Conservation (phyloP, 208 protist species). For the Acanthamoeba culbertsoni region DNA sequence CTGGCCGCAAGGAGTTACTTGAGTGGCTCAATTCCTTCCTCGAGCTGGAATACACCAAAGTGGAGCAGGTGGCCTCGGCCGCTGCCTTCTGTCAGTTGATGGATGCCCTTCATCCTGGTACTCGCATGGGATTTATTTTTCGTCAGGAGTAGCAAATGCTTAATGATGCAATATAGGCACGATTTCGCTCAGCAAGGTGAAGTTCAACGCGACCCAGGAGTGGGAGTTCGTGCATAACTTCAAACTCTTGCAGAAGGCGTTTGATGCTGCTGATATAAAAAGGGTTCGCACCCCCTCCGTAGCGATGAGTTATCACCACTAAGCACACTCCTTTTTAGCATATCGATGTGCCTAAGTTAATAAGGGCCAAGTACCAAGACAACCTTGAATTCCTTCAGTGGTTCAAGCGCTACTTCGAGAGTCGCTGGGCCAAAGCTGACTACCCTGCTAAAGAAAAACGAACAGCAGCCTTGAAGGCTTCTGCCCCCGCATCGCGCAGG, state of each 20-base stretch:
- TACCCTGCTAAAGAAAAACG: not conserved
- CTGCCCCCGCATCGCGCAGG: not conserved
- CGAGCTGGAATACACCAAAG: constrained; percentile 82
- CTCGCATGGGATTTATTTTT: too few relatives aligned
- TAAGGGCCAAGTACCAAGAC: constrained; percentile 95
- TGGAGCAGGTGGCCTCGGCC: constrained; percentile 79
- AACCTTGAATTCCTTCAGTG: constrained; percentile 97
- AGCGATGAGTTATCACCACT: not conserved
- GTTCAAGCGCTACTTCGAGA: constrained; percentile 87
- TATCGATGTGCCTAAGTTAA: constrained; percentile 89
- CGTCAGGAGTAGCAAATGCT: too few relatives aligned
- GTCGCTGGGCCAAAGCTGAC: not conserved
- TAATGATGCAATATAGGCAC: not conserved
- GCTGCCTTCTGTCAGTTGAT: constrained; percentile 94
- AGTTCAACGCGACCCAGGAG: constrained; percentile 92
- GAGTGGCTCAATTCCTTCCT: constrained; percentile 85
- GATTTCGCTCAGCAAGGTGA: constrained; percentile 87
- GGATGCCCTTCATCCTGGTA: constrained; percentile 83
- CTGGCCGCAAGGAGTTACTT: constrained; percentile 79
- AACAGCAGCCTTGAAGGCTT: not conserved
- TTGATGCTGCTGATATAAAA: constrained; percentile 89
- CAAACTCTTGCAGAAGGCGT: constrained; percentile 92
- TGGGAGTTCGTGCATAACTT: constrained; percentile 96
- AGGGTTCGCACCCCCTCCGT: constrained; percentile 68
- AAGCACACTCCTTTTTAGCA: constrained; percentile 40